phyloP scores from a whole-genome alignment of 1,139 yeast species.

The Hansenula sp. region DNA sequence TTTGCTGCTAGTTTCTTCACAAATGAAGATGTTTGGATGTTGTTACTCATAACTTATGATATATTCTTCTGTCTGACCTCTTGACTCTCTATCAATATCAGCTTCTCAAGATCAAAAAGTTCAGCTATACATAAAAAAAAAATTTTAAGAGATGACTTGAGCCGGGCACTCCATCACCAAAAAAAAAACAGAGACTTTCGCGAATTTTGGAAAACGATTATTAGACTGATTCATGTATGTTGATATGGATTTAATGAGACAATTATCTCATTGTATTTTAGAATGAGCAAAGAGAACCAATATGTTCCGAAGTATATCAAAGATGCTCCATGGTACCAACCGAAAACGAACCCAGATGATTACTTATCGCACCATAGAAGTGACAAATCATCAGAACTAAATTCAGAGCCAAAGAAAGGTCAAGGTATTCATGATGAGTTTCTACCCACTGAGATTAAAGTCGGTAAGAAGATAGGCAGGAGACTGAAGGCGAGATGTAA shows the following conservation, averaged over 20 bases:
- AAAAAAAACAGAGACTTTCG: not conserved
- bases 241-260: not conserved
- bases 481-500: constrained; percentile 35
- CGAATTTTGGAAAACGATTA: no score
- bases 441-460: constrained; percentile 10
- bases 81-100: no score
- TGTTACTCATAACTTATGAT: not conserved
- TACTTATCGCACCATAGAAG: constrained; percentile 48
- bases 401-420: constrained; percentile 31
- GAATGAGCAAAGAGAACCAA: constrained; percentile 21
- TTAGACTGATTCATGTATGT: no score
- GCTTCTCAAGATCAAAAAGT: not conserved
- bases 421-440: constrained; percentile 32
- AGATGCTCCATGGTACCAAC: constrained; percentile 46
- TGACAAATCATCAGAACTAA: constrained; percentile 27
- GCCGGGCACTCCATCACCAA: constrained; percentile 1
- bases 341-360: constrained; percentile 23
- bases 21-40: constrained; percentile 40
- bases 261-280: not conserved
- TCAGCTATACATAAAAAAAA: not conserved
- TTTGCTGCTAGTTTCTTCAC: constrained; percentile 84
- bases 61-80: no score
- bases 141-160: constrained; percentile 2
- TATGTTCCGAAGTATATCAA: constrained; percentile 43
- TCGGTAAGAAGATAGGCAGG: constrained; percentile 5